phyloP scores from a whole-genome alignment of 2,329 filamentous ascomycete genomes.

The Colletotrichum tropicicola region DNA sequence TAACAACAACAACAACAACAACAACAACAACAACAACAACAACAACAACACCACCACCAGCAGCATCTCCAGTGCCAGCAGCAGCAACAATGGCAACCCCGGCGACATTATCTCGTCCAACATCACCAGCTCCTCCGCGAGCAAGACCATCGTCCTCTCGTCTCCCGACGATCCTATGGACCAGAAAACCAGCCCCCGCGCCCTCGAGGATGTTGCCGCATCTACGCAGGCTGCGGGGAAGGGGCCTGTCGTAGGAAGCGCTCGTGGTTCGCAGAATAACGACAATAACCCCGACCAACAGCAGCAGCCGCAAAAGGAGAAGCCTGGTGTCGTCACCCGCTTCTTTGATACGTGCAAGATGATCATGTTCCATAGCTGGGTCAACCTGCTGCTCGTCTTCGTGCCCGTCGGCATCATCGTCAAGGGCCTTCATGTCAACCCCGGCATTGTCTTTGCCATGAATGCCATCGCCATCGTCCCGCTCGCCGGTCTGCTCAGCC shows the following conservation, averaged over 20 bases:
- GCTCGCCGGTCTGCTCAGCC: conserved; percentile 75
- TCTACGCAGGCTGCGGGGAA: conserved; percentile 60
- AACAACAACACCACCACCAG: conserved; percentile 28
- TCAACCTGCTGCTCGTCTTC: conserved; percentile 81
- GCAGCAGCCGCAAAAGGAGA: background rate
- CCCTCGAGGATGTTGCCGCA: conserved; percentile 35
- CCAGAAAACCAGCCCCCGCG: conserved; percentile 1
- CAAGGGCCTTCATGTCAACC: conserved; percentile 59
- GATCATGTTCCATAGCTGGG: conserved; percentile 75
- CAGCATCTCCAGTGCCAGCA: conserved; percentile 7
- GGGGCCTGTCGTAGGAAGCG: conserved; percentile 63
- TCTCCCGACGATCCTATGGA: background rate
- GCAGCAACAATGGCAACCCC: conserved; percentile 23
- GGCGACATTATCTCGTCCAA: conserved; percentile 31
- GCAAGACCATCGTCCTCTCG: conserved; percentile 34
- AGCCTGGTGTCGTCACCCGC: conserved; percentile 17
- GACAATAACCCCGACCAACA: conserved; percentile 26
- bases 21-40: conserved; percentile 21
- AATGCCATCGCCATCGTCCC: conserved; percentile 82
- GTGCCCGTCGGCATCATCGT: conserved; percentile 80
- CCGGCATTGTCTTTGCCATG: conserved; percentile 73
- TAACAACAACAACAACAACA: conserved; percentile 17
- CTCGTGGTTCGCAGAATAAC: conserved; percentile 30
- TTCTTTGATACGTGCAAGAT: conserved; percentile 44
- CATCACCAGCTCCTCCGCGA: conserved; percentile 34